These are phyloP conservation scores for Quercus rubra DNA, from an alignment of 306 rosid species.

Conservation along the genomic window DNA sequence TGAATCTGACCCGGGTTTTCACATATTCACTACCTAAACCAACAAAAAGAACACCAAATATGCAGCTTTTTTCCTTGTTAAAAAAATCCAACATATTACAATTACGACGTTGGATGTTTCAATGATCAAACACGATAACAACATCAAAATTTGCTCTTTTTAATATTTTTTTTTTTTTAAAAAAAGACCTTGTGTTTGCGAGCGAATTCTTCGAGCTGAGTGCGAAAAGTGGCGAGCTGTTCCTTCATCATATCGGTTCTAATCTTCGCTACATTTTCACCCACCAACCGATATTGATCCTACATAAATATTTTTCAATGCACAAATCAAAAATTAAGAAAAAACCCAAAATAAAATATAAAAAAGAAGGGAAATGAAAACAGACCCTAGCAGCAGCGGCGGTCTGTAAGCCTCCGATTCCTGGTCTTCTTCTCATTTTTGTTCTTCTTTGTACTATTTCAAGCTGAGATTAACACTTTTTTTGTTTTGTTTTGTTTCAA, in stretches of 20 bases:
- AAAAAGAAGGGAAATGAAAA: background rate
- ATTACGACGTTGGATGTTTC: background rate
- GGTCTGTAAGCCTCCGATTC: slow-evolving; percentile 85
- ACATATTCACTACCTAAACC: background rate
- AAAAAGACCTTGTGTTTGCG: slow-evolving; percentile 78
- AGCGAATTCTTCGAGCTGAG: slow-evolving; percentile 95
- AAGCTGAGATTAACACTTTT: too few species aligned
- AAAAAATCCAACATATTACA: too few species aligned
- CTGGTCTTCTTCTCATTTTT: slow-evolving; percentile 84
- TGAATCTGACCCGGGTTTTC: background rate
- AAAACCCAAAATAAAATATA: background rate
- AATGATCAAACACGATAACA: too few species aligned
- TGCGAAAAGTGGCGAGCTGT: slow-evolving; percentile 84
- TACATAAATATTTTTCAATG: background rate
- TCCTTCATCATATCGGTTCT: slow-evolving; percentile 93
- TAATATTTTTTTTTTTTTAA: too few species aligned
- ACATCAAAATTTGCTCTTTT: too few species aligned
- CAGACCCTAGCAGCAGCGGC: slow-evolving; percentile 81
- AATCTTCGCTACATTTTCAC: slow-evolving; percentile 92
- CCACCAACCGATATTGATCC: slow-evolving; percentile 80
- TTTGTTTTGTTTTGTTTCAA: background rate
- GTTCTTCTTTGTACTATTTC: background rate
- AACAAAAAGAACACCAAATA: background rate
- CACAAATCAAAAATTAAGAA: background rate
- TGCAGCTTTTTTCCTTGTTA: background rate